A percentile compares a stretch with the other conserved stretches of the same genome.
Evolutionary conservation across 148 eudicot genomes (phyloP).

Genomic region (Nyssa sinensis): DNA sequence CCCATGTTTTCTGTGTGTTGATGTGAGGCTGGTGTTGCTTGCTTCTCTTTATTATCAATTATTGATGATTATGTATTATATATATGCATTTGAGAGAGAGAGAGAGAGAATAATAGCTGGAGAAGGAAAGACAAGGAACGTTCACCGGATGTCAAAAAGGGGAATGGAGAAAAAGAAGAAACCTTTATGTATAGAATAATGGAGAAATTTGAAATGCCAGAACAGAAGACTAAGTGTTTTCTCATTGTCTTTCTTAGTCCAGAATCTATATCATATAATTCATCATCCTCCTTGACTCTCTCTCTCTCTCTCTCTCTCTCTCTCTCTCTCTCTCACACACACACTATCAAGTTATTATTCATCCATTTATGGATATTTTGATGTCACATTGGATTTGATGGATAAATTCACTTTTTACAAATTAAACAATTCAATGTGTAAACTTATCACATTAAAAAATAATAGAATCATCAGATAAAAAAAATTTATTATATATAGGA

Average conservation of each 20-base stretch:
- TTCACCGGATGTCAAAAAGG: slow-evolving; percentile 47
- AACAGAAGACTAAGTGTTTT: slow-evolving; percentile 38
- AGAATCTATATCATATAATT: slow-evolving; percentile 4
- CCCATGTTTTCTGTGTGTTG: slow-evolving; percentile 27
- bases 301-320: too few relatives aligned
- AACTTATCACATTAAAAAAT: too few relatives aligned
- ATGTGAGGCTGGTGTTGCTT: slow-evolving; percentile 12
- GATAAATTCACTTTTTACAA: too few relatives aligned
- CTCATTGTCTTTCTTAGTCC: slow-evolving; percentile 11
- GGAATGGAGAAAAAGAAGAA: slow-evolving; percentile 26
- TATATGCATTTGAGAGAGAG: slow-evolving; percentile 7
- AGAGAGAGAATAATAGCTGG: slow-evolving; percentile 56
- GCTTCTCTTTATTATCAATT: slow-evolving; percentile 12
- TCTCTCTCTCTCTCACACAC: not conserved
- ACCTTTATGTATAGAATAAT: slow-evolving; percentile 36
- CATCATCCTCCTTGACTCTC: not conserved
- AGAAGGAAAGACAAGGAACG: slow-evolving; percentile 48
- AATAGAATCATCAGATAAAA: too few relatives aligned
- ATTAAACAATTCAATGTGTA: too few relatives aligned
- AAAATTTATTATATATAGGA: too few relatives aligned
- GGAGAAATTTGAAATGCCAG: slow-evolving; percentile 43
- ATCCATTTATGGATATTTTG: too few relatives aligned
- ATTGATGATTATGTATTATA: slow-evolving; percentile 20
- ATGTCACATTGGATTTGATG: too few relatives aligned
- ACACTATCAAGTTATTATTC: not conserved